Evolutionary conservation across 1,284 basidiomycete genomes (phyloP).

Genomic region (Boletellus deceptivus): DNA sequence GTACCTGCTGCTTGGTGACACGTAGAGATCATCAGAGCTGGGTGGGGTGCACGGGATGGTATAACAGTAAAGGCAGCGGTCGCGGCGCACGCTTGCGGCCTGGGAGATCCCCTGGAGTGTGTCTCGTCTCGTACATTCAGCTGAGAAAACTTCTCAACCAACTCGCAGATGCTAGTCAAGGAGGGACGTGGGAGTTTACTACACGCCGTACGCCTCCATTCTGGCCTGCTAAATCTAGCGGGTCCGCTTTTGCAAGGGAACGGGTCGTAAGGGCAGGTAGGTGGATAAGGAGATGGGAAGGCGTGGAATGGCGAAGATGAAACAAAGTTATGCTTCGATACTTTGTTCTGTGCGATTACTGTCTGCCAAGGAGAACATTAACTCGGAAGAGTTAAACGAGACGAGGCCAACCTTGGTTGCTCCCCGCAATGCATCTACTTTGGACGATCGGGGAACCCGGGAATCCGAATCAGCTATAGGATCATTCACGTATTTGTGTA

Average conservation of each 20-base stretch:
- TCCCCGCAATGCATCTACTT: neutral
- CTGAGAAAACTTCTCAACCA: slow-evolving; percentile 15
- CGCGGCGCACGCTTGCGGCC: slow-evolving; percentile 8
- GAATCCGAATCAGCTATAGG: neutral
- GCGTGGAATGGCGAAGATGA: slow-evolving; percentile 16
- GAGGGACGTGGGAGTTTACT: rapidly evolving
- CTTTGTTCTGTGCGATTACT: rapidly evolving
- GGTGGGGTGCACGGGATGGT: slow-evolving; percentile 20
- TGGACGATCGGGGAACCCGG: rapidly evolving
- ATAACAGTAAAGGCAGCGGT: slow-evolving; percentile 21
- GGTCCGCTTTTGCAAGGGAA: slow-evolving; percentile 19
- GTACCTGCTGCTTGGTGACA: neutral
- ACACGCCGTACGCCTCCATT: slow-evolving; percentile 9
- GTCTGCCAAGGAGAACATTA: neutral
- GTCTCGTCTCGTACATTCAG: slow-evolving; percentile 17
- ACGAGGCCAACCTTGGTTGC: neutral
- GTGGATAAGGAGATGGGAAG: slow-evolving; percentile 21
- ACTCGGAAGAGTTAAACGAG: too few relatives aligned
- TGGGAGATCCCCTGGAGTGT: neutral
- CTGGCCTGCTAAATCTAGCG: neutral
- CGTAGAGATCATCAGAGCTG: slow-evolving; percentile 9
- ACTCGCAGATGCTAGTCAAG: slow-evolving; percentile 4
- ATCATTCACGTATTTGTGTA: neutral
- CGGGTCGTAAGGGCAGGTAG: slow-evolving; percentile 17
- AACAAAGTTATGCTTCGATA: neutral